Evolutionary conservation across 441 rosid genomes (phyloP).

Genomic region (Gossypium davidsonii): DNA sequence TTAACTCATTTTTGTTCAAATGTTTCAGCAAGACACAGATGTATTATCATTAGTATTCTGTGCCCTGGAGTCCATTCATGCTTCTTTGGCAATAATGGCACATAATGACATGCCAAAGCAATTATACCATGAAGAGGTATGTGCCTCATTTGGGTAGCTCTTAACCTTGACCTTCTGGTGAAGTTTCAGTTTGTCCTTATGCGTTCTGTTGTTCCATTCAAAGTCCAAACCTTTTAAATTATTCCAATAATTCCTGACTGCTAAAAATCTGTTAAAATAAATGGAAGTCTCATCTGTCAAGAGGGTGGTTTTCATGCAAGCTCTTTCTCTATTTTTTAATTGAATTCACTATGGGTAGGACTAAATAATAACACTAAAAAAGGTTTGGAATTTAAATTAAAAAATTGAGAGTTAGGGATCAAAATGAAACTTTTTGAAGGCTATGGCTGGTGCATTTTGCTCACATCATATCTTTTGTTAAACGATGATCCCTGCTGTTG

Average conservation of each 20-base stretch:
- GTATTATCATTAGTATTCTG: conserved; percentile 53
- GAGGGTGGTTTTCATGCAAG: neutral
- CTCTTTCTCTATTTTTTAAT: neutral
- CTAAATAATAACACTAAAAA: neutral
- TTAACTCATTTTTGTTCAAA: neutral
- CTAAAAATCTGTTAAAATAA: neutral
- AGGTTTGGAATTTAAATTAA: neutral
- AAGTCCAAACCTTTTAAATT: neutral
- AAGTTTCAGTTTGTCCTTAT: neutral
- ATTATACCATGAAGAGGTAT: conserved; percentile 94
- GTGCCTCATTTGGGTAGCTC: conserved; percentile 9
- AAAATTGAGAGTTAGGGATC: neutral
- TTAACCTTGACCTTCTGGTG: neutral
- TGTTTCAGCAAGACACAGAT: conserved; percentile 75
- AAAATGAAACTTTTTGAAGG: neutral
- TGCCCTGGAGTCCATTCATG: conserved; percentile 95
- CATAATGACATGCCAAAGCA: conserved; percentile 91
- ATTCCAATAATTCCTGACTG: neutral
- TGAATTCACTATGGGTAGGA: neutral
- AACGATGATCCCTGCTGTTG: conserved; percentile 9
- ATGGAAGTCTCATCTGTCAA: neutral
- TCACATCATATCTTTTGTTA: neutral
- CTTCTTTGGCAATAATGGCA: conserved; percentile 84
- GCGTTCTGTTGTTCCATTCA: neutral
- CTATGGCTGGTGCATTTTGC: neutral